Conservation (phyloP, 768 basidiomycete genomes). For the Rhizopogon rudus region DNA sequence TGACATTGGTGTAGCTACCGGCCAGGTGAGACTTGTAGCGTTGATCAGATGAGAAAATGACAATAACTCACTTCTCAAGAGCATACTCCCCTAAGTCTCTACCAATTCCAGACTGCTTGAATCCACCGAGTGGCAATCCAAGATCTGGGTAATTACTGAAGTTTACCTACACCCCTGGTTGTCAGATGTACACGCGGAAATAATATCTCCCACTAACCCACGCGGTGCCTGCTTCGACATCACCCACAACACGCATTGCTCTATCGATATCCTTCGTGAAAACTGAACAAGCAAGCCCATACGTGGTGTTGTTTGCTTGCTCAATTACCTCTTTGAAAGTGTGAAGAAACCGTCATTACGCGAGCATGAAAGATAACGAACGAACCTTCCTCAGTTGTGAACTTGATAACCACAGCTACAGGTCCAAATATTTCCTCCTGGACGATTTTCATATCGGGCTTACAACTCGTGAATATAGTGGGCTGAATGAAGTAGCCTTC, state of each 20-base stretch:
- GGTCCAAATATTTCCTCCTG: conserved; percentile 79
- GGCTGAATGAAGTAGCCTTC: conserved; percentile 71
- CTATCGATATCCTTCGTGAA: conserved; percentile 78
- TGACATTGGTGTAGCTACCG: conserved; percentile 50
- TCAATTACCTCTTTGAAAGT: conserved; percentile 43
- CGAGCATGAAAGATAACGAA: neutral
- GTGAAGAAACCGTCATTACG: neutral
- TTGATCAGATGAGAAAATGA: conserved; percentile 17
- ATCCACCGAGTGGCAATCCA: conserved; percentile 77
- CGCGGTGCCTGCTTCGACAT: conserved; percentile 75
- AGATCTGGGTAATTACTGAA: conserved; percentile 23
- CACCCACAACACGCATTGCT: conserved; percentile 67
- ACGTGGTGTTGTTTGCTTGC: conserved; percentile 81
- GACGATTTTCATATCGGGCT: conserved; percentile 70
- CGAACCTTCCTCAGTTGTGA: conserved; percentile 50
- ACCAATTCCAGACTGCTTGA: conserved; percentile 79
- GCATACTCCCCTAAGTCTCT: conserved; percentile 80
- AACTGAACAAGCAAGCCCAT: conserved; percentile 85
- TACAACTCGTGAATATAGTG: conserved; percentile 68
- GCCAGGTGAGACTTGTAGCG: conserved; percentile 40
- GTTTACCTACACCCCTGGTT: conserved; percentile 66
- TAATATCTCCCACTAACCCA: conserved; percentile 41
- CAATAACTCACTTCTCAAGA: conserved; percentile 34
- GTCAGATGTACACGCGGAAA: conserved; percentile 3
- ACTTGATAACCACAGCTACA: conserved; percentile 71